Evolutionary conservation across 148 eudicot genomes (phyloP).

Genomic region (Fallopia convolvulus): DNA sequence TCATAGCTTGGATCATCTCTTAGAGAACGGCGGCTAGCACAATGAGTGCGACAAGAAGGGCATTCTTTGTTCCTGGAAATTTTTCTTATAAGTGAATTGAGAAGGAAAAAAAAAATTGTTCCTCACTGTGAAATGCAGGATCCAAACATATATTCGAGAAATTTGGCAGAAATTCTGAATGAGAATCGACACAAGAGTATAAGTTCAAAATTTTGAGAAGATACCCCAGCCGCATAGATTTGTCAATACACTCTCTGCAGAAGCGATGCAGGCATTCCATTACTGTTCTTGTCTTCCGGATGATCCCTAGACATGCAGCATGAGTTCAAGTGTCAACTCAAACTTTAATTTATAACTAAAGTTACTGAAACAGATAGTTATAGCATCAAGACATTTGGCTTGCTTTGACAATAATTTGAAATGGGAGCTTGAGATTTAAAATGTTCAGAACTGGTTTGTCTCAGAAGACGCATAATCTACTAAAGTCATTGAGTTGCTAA

Average conservation of each 20-base stretch:
- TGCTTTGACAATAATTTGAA: not conserved
- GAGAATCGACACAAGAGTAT: not conserved
- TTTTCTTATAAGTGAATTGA: slow-evolving; percentile 10
- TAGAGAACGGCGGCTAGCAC: slow-evolving; percentile 84
- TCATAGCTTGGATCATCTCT: slow-evolving; percentile 83
- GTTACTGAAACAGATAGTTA: not conserved
- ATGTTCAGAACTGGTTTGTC: no score
- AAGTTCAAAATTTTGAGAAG: not conserved
- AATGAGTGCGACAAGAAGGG: slow-evolving; percentile 83
- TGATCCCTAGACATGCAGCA: slow-evolving; percentile 52
- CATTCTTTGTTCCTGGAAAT: slow-evolving; percentile 68
- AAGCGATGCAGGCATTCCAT: slow-evolving; percentile 98
- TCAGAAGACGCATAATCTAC: no score
- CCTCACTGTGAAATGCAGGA: not conserved
- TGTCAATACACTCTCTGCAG: slow-evolving; percentile 97
- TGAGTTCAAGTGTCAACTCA: not conserved
- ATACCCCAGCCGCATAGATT: slow-evolving; percentile 98
- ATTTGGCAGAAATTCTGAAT: slow-evolving; percentile 1
- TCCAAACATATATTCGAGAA: not conserved
- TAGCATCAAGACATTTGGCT: slow-evolving; percentile 32
- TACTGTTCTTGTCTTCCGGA: slow-evolving; percentile 88
- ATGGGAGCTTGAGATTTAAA: no score
- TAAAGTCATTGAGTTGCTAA: no score
- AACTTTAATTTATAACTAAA: not conserved
- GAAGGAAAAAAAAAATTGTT: not conserved